Percentiles rank a stretch among this genome's conserved stretches.
phyloP scores from a whole-genome alignment of 495 filamentous ascomycete genomes.

The Aspergillus nidulans region DNA sequence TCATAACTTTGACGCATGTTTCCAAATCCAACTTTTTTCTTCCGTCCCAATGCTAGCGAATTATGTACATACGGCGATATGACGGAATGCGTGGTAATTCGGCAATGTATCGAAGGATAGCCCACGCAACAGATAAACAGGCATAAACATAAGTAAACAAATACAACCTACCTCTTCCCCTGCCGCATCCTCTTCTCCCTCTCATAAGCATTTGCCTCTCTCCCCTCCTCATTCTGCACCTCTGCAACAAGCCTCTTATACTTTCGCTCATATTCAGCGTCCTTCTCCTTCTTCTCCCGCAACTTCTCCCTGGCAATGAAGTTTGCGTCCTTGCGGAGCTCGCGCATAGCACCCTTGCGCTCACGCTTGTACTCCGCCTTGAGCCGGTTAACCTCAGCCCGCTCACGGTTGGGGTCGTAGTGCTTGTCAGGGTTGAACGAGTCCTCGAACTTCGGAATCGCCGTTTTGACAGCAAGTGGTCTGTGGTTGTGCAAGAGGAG shows the following conservation, averaged over 20 bases:
- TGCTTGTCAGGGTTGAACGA: slow-evolving; percentile 89
- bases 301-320: slow-evolving; percentile 89
- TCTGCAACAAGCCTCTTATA: slow-evolving; percentile 85
- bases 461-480: slow-evolving; percentile 80
- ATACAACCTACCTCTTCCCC: slow-evolving; percentile 45
- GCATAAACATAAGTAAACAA: background rate
- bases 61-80: background rate
- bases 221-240: slow-evolving; percentile 90
- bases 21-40: background rate
- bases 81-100: no score
- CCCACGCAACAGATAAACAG: background rate
- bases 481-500: slow-evolving; percentile 86
- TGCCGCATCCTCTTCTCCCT: slow-evolving; percentile 68
- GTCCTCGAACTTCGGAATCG: slow-evolving; percentile 95
- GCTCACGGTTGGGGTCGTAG: slow-evolving; percentile 89
- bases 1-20: no score
- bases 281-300: slow-evolving; percentile 84
- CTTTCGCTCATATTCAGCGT: slow-evolving; percentile 89
- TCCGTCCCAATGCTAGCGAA: background rate
- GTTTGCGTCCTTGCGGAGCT: slow-evolving; percentile 87
- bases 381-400: slow-evolving; percentile 74
- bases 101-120: background rate
- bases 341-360: slow-evolving; percentile 89
- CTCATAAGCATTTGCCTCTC: slow-evolving; percentile 83
- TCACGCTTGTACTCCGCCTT: slow-evolving; percentile 89